These are phyloP conservation scores for Hymenoscyphus fructigenus DNA, from an alignment of 2,329 filamentous ascomycete species.

Conservation along the genomic window DNA sequence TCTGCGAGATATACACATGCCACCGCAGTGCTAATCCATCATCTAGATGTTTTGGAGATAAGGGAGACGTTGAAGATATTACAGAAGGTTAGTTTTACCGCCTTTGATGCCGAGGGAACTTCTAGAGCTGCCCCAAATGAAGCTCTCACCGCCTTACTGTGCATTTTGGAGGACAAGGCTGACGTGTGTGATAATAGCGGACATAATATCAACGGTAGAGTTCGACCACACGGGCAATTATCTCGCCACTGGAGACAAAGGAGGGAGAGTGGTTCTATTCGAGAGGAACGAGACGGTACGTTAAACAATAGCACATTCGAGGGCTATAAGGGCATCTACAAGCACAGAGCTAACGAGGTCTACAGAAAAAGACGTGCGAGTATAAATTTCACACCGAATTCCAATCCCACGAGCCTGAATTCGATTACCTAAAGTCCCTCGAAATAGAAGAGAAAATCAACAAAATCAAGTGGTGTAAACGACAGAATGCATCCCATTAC, in stretches of 20 bases:
- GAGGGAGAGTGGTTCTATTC: slow-evolving; percentile 80
- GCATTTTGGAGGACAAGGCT: slow-evolving; percentile 3
- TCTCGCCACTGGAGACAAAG: slow-evolving; percentile 86
- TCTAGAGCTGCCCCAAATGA: background rate
- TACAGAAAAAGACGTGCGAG: slow-evolving; percentile 98
- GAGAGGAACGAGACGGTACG: slow-evolving; percentile 92
- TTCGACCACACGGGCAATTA: slow-evolving; percentile 91
- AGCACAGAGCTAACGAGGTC: slow-evolving; percentile 36
- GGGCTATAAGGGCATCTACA: background rate
- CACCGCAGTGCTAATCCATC: slow-evolving; percentile 27
- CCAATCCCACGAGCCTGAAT: slow-evolving; percentile 98
- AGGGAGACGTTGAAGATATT: slow-evolving; percentile 84
- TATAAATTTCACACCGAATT: slow-evolving; percentile 99
- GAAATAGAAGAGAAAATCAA: slow-evolving; percentile 99
- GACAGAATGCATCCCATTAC: slow-evolving; percentile 98
- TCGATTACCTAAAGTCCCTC: slow-evolving; percentile 97
- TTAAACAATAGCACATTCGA: slow-evolving; percentile 1
- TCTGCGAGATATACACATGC: background rate
- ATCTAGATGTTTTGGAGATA: slow-evolving; percentile 94
- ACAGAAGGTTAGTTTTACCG: slow-evolving; percentile 36
- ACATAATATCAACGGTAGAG: slow-evolving; percentile 89
- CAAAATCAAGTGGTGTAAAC: slow-evolving; percentile 99
- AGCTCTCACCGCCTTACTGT: background rate
- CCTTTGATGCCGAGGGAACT: background rate
- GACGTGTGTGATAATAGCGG: slow-evolving; percentile 52